Conservation (phyloP, 169 alveolate genomes). For the Neospora caninum region DNA sequence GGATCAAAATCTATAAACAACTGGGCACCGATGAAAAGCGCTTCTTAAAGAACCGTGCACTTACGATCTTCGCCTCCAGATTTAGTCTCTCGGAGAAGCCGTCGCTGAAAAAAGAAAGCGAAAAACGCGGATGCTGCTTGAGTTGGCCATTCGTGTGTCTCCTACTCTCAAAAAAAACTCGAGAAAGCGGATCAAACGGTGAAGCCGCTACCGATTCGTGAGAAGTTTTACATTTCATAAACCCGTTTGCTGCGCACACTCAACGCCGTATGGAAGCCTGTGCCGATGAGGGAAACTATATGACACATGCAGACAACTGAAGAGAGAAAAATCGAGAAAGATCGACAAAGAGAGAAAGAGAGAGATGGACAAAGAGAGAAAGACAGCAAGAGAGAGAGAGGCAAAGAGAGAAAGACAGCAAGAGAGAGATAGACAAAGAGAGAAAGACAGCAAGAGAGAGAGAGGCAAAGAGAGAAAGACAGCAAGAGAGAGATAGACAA, state of each 20-base stretch:
- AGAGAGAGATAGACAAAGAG: background rate
- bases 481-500: background rate
- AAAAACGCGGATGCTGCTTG: background rate
- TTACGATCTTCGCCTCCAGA: conserved; percentile 30
- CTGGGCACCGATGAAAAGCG: too few relatives aligned
- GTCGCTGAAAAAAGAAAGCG: background rate
- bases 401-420: background rate
- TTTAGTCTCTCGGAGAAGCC: background rate
- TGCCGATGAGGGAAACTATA: background rate
- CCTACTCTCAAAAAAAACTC: background rate
- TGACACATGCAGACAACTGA: background rate
- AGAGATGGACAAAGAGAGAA: background rate
- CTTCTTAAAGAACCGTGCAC: too few relatives aligned
- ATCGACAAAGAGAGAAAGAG: background rate
- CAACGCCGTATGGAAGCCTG: background rate
- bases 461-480: background rate
- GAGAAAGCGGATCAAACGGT: background rate
- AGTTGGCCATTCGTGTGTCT: too few relatives aligned
- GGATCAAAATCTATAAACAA: too few relatives aligned
- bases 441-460: background rate
- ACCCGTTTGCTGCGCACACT: background rate
- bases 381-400: background rate
- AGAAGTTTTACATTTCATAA: background rate
- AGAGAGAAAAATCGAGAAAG: background rate
- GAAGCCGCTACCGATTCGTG: background rate